Evolutionary conservation across 2,329 filamentous ascomycete species (phyloP).

Genomic region (Karstenula rhodostoma): DNA sequence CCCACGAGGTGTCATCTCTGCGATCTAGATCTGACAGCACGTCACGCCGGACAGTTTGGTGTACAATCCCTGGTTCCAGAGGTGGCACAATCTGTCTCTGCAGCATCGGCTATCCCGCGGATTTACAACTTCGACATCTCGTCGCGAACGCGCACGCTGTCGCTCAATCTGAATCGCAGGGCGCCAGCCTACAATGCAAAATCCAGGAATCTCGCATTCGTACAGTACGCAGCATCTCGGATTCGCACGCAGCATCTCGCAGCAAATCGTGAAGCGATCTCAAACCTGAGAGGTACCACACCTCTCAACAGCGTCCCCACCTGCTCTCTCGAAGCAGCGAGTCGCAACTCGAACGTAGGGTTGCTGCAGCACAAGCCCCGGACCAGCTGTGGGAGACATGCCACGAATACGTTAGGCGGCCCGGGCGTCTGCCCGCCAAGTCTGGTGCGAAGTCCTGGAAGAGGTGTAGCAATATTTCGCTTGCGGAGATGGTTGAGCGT

Average conservation of each 20-base stretch:
- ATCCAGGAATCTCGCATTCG: background rate
- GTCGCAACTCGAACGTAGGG: background rate
- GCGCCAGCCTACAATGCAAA: background rate
- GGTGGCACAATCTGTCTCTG: background rate
- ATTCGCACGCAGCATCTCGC: background rate
- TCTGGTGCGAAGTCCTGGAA: background rate
- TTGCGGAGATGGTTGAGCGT: conserved; percentile 5
- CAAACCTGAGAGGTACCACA: background rate
- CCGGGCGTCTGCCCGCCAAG: background rate
- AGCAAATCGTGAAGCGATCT: background rate
- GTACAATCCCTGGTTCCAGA: background rate
- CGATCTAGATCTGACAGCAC: background rate
- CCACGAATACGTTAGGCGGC: background rate
- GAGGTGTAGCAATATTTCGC: background rate
- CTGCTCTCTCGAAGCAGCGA: background rate
- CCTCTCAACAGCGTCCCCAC: background rate
- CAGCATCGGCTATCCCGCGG: background rate
- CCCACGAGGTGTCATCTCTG: background rate
- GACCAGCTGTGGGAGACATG: background rate
- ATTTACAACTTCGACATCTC: background rate
- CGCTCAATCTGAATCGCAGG: background rate
- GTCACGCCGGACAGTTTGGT: background rate
- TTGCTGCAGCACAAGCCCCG: background rate
- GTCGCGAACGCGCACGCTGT: background rate
- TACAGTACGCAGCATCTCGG: too few relatives aligned